Conservation (phyloP, 108 stramenopile genomes). For the Poteriospumella lacustris region DNA sequence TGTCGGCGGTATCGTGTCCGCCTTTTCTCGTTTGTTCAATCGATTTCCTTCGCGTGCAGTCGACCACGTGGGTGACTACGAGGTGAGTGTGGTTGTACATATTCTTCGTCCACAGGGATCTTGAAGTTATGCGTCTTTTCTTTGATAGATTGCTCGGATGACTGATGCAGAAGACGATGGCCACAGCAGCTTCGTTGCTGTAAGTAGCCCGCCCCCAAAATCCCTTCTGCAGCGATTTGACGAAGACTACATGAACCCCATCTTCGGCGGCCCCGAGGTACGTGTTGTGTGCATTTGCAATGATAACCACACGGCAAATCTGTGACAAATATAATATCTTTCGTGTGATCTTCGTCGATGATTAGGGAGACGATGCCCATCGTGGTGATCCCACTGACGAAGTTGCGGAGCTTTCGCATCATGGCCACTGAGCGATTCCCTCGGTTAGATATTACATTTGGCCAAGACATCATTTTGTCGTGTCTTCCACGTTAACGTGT, state of each 20-base stretch:
- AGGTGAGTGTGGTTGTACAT: background rate
- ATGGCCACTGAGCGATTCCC: background rate
- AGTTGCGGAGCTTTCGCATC: background rate
- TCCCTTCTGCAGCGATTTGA: constrained; percentile 28
- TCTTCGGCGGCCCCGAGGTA: constrained; percentile 45
- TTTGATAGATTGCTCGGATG: background rate
- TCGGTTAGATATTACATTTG: background rate
- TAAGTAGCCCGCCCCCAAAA: background rate
- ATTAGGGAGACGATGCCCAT: no score
- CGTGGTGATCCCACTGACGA: background rate
- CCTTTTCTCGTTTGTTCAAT: no score
- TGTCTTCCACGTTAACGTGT: no score
- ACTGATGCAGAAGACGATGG: background rate
- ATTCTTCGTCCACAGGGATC: background rate
- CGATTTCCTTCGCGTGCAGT: background rate
- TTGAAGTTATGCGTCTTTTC: background rate
- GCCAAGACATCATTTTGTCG: background rate
- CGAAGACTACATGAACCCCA: constrained; percentile 48
- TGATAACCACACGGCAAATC: background rate
- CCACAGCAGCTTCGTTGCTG: background rate
- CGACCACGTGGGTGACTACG: background rate
- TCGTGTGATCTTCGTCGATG: no score
- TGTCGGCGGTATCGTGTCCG: background rate
- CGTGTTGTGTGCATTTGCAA: background rate
- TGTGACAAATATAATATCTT: background rate